phyloP scores from a whole-genome alignment of 306 rosid genomes.

The Gleditsia sinensis region DNA sequence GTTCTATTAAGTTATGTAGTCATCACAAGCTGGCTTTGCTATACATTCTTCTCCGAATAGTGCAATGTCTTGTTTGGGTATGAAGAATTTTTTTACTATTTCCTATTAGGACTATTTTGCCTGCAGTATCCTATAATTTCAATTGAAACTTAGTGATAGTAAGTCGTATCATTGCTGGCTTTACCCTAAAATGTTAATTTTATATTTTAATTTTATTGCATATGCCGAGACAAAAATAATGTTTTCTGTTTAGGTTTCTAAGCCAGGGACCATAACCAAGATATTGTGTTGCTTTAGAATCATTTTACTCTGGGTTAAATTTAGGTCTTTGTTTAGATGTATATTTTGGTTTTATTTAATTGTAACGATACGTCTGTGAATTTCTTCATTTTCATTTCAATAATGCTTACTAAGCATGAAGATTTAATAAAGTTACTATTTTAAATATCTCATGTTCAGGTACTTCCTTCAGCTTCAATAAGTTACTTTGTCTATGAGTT shows the following conservation, averaged over 20 bases:
- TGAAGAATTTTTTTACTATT: conserved; percentile 2
- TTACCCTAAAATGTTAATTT: conserved; percentile 5
- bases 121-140: not conserved
- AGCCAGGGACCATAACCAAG: conserved; percentile 7
- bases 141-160: not conserved
- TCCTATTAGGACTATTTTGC: conserved; percentile 15
- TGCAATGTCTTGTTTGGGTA: conserved; percentile 18
- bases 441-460: conserved; percentile 53
- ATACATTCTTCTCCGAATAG: conserved; percentile 7
- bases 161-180: not conserved
- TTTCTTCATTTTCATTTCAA: not conserved
- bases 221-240: not conserved
- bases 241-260: conserved; percentile 13
- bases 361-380: not conserved
- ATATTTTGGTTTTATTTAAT: conserved; percentile 3
- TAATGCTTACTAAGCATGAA: conserved; percentile 15
- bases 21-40: conserved; percentile 28
- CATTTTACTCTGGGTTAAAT: conserved; percentile 1
- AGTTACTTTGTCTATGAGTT: conserved; percentile 94
- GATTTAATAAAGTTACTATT: conserved; percentile 1
- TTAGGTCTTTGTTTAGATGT: conserved; percentile 1
- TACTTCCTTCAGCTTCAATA: conserved; percentile 94
- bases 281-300: not conserved
- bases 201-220: not conserved
- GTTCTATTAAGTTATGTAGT: not conserved